These are phyloP conservation scores for Penicillium sp. DNA, from an alignment of 2,329 filamentous ascomycete genomes.

Conservation along the genomic window DNA sequence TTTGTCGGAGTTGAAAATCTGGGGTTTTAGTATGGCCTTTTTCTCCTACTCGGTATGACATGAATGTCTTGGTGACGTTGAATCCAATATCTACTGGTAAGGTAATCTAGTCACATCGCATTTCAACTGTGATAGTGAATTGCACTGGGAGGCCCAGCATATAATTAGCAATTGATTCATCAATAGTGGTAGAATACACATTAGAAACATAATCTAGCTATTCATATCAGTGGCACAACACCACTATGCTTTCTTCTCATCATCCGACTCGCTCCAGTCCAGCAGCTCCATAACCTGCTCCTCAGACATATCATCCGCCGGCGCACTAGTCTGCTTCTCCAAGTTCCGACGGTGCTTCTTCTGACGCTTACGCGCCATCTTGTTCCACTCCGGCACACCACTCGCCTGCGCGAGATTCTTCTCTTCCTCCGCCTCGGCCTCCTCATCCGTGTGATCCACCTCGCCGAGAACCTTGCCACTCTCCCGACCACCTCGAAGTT, in stretches of 20 bases:
- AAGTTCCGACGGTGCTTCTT: conserved; percentile 60
- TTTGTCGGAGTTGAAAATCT: too few species aligned
- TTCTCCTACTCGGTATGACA: too few species aligned
- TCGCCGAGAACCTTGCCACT: conserved; percentile 44
- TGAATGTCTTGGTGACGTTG: too few species aligned
- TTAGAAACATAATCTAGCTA: neutral
- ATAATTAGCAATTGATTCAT: too few species aligned
- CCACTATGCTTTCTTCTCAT: conserved; percentile 20
- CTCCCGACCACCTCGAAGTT: conserved; percentile 58
- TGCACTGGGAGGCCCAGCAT: too few species aligned
- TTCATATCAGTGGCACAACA: neutral
- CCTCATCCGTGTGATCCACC: conserved; percentile 40
- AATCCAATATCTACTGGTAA: too few species aligned
- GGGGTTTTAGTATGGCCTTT: too few species aligned
- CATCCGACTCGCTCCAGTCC: conserved; percentile 45
- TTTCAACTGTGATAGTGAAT: too few species aligned
- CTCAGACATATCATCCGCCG: conserved; percentile 61
- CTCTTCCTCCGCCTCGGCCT: conserved; percentile 44
- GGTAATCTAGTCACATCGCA: too few species aligned
- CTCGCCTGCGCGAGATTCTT: conserved; percentile 41
- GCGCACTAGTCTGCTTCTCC: conserved; percentile 57
- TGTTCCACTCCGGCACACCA: conserved; percentile 57
- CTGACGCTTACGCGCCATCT: conserved; percentile 64
- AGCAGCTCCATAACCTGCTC: conserved; percentile 70
- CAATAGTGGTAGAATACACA: neutral